Base-by-base conservation (phyloP, 2,329 filamentous ascomycete species). In the Botrytis fragariae region DNA sequence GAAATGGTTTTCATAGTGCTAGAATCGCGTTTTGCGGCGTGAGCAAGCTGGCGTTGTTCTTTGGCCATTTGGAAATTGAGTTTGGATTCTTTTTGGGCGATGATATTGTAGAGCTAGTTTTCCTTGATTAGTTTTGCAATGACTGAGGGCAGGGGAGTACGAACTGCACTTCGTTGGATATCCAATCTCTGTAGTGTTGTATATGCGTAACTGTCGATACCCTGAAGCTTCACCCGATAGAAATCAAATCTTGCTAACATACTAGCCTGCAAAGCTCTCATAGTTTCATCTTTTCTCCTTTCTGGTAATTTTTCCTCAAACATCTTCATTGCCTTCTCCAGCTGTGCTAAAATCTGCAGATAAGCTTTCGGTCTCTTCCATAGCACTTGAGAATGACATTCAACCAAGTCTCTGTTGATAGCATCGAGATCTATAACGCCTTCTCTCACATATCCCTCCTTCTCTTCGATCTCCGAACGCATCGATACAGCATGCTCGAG, bases 301-400 rank as follows among this genome's bases (percentile, higher is more conserved):
- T 74, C 70, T 0, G 75, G 67, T 39, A 77, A 59, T 14, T 59
- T 64, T 7, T 76, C 73, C 6, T 72, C 72, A 45, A 78, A 77
- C 20, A 42, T 45, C 18, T 78, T 79, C 85, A 89, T 85, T 37
- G 85, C 84, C 71, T 80, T 80, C 74, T 84, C 82, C 78, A 90
- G 84, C 76, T 86, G 85, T 45, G 80, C 81, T 70, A 86, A 82
- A 70, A 89, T 86, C 71, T 87, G 86, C 79, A 85, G 81, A 77
- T 90, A 91, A 1, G 89, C 88, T 80, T 89, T 87, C 1, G 89
- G 89, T 48, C 88, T 83, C 81, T 90, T 89, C 88, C 88, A 90
- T 75, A 90, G 83, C 44, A 90, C 88, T 77, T 88, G 87, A 0
- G 86, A 85, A 78, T 90, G 88, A 76, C 89, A 91, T 81, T 91